A percentile compares a stretch with the other conserved stretches of the same genome.
These are phyloP conservation scores for Trebouxia gelatinosa DNA, from an alignment of 163 green algal genomes.

Conservation along the genomic window DNA sequence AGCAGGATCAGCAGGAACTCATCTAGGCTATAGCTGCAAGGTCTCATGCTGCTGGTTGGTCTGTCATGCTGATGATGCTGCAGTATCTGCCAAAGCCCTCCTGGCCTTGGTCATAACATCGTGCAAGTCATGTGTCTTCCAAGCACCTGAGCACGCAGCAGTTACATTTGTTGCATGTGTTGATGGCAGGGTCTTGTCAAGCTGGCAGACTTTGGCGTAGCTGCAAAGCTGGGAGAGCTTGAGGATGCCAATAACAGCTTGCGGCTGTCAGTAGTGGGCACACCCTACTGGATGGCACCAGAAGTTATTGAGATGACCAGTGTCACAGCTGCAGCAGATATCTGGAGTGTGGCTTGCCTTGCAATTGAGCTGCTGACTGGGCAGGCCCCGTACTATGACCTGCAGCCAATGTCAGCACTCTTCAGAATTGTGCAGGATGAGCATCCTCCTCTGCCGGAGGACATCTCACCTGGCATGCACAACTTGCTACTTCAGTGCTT, in stretches of 20 bases:
- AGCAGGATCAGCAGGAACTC: no score
- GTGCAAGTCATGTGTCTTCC: no score
- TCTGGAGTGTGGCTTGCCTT: conserved; percentile 95
- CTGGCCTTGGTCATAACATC: no score
- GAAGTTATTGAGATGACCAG: conserved; percentile 94
- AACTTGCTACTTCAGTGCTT: conserved; percentile 90
- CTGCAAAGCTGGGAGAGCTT: conserved; percentile 87
- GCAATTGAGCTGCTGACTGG: conserved; percentile 91
- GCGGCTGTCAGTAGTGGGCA: conserved; percentile 52
- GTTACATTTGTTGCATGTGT: no score
- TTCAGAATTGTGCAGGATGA: conserved; percentile 90
- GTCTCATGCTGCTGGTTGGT: no score
- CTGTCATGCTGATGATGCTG: no score
- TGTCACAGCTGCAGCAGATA: conserved; percentile 86
- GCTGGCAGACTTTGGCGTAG: conserved; percentile 97
- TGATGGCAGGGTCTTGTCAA: conserved; percentile 90
- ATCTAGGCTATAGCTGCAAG: no score
- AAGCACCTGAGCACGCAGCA: no score
- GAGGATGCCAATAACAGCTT: not conserved
- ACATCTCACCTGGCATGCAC: conserved; percentile 58
- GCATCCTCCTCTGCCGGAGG: conserved; percentile 77
- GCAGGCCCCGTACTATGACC: conserved; percentile 85
- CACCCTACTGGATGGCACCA: conserved; percentile 97
- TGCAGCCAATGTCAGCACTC: conserved; percentile 87
- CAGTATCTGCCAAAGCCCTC: no score